phyloP scores from a whole-genome alignment of 1,284 basidiomycete species.

The Rugosomyces carneus region DNA sequence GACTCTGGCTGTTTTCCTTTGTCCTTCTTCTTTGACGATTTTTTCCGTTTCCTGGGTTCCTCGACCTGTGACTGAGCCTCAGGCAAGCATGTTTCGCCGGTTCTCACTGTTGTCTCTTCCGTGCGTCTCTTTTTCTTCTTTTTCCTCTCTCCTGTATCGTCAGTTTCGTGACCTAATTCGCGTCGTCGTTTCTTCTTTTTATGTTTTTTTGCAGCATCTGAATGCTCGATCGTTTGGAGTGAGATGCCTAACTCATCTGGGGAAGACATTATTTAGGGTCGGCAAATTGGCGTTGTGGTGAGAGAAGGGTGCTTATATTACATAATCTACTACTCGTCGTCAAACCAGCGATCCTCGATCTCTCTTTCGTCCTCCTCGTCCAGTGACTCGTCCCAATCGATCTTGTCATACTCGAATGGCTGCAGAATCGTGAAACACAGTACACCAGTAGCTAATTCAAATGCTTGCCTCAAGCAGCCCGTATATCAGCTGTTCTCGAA shows the following conservation, averaged over 20 bases:
- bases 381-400: slow-evolving; percentile 73
- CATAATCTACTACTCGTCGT: slow-evolving; percentile 40
- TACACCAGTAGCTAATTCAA: background rate
- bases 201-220: slow-evolving; percentile 24
- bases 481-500: slow-evolving; percentile 70
- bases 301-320: background rate
- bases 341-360: slow-evolving; percentile 70
- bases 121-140: slow-evolving; percentile 26
- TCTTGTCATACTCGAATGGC: slow-evolving; percentile 63
- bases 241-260: slow-evolving; percentile 18
- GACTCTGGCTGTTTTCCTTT: slow-evolving; percentile 25
- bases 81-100: background rate
- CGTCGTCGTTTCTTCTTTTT: slow-evolving; percentile 30
- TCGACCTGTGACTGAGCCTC: background rate
- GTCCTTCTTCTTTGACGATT: slow-evolving; percentile 35
- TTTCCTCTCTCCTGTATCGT: slow-evolving; percentile 17
- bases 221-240: background rate
- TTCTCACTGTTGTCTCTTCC: slow-evolving; percentile 2
- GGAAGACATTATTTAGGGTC: slow-evolving; percentile 22
- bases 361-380: slow-evolving; percentile 57
- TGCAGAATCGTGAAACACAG: slow-evolving; percentile 23
- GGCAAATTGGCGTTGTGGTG: slow-evolving; percentile 13
- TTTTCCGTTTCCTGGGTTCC: slow-evolving; percentile 28
- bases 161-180: slow-evolving; percentile 22
- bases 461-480: slow-evolving; percentile 62